phyloP scores from a whole-genome alignment of 2,329 filamentous ascomycete species.

The Albophoma yamanashiensis region DNA sequence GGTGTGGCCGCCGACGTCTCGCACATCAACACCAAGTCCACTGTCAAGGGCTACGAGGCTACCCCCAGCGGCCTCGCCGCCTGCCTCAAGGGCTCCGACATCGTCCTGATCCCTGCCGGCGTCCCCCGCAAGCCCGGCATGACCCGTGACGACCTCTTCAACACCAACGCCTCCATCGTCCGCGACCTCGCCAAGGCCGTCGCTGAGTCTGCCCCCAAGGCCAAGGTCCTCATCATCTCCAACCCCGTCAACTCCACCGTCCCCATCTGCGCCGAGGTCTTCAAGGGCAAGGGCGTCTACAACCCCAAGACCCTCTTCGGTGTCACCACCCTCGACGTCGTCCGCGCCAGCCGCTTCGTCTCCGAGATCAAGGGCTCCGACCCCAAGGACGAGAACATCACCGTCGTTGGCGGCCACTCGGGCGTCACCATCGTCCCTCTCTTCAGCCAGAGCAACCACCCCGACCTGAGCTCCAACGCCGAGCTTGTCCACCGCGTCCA shows the following conservation, averaged over 20 bases:
- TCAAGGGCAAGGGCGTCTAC: conserved; percentile 93
- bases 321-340: conserved; percentile 97
- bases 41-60: conserved; percentile 80
- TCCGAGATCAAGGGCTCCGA: conserved; percentile 85
- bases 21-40: conserved; percentile 99
- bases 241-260: conserved; percentile 99
- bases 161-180: conserved; percentile 99
- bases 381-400: conserved; percentile 87
- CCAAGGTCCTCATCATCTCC: conserved; percentile 94
- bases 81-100: conserved; percentile 77
- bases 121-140: conserved; percentile 99
- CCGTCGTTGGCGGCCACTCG: conserved; percentile 93
- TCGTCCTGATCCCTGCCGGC: conserved; percentile 96
- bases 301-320: conserved; percentile 99
- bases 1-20: conserved; percentile 97
- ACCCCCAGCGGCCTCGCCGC: conserved; percentile 63
- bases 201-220: conserved; percentile 79
- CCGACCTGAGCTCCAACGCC: conserved; percentile 67
- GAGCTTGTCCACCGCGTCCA: conserved; percentile 88
- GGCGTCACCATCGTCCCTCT: conserved; percentile 97
- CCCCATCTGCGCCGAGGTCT: conserved; percentile 92
- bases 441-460: conserved; percentile 86
- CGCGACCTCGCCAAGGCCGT: conserved; percentile 94
- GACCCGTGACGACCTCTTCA: conserved; percentile 99
- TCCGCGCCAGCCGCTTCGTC: conserved; percentile 96